Evolutionary conservation across 2,329 filamentous ascomycete genomes (phyloP).

Genomic region (Hymenoscyphus albidus): DNA sequence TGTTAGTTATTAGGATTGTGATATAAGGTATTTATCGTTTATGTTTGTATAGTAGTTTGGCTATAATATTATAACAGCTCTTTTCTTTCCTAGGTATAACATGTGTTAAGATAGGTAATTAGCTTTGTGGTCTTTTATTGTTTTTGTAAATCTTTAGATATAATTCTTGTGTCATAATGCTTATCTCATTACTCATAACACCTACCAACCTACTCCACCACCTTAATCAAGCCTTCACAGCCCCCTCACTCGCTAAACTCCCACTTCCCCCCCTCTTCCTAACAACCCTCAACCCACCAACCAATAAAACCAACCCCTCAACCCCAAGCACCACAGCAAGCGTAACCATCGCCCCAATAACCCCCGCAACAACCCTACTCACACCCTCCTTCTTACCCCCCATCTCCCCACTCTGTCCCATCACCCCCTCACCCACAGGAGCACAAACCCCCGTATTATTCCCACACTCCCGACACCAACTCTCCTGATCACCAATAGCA

Average conservation of each 20-base stretch:
- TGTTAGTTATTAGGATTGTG: too few species aligned
- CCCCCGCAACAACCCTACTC: conserved; percentile 70
- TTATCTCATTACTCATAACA: too few species aligned
- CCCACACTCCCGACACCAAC: conserved; percentile 75
- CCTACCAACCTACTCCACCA: neutral
- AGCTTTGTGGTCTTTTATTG: too few species aligned
- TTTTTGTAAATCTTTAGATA: too few species aligned
- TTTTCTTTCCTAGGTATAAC: too few species aligned
- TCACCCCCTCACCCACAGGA: conserved; percentile 35
- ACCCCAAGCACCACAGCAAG: conserved; percentile 58
- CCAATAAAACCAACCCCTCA: conserved; percentile 49
- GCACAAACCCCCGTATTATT: conserved; percentile 67
- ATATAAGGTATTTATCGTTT: too few species aligned
- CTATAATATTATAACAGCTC: too few species aligned
- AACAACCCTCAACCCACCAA: conserved; percentile 55
- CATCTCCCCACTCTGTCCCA: conserved; percentile 27
- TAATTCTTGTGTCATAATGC: too few species aligned
- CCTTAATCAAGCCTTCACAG: conserved; percentile 1
- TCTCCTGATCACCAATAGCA: conserved; percentile 57
- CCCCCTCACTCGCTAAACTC: neutral
- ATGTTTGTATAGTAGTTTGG: too few species aligned
- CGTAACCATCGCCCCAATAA: conserved; percentile 71
- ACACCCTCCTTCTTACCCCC: conserved; percentile 40
- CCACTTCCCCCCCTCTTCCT: conserved; percentile 43
- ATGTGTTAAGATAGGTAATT: too few species aligned